A percentile compares a stretch with the other conserved stretches of the same genome.
Conservation (phyloP, 768 basidiomycete genomes). For the Lentinula sp. region DNA sequence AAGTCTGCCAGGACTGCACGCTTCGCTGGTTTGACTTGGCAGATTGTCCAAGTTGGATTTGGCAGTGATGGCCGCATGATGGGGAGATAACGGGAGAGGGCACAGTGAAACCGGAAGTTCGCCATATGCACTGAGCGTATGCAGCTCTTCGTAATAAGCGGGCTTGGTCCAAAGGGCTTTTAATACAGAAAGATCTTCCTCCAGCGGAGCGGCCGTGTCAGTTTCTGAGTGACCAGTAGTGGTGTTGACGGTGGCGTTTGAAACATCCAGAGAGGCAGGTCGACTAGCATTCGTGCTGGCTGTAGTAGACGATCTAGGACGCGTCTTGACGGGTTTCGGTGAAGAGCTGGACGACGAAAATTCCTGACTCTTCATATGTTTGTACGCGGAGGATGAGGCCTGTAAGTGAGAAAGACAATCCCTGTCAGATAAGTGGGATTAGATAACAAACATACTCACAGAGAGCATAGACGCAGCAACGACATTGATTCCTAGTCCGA, state of each 20-base stretch:
- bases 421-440: background rate
- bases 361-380: background rate
- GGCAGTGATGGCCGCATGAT: background rate
- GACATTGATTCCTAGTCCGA: background rate
- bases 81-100: background rate
- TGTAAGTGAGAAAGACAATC: background rate
- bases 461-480: background rate
- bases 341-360: background rate
- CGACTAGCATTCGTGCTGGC: background rate
- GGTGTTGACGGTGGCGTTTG: background rate
- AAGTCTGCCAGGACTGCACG: background rate
- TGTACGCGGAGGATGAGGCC: background rate
- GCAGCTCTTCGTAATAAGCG: background rate
- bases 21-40: background rate
- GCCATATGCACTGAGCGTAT: background rate
- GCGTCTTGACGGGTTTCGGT: background rate
- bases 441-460: background rate
- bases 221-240: background rate
- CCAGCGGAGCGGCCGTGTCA: background rate
- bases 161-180: background rate
- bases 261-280: background rate
- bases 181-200: background rate
- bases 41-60: background rate
- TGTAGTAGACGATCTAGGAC: background rate
- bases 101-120: background rate